Conservation (phyloP, 768 basidiomycete species). For the Tulasnella sp. region DNA sequence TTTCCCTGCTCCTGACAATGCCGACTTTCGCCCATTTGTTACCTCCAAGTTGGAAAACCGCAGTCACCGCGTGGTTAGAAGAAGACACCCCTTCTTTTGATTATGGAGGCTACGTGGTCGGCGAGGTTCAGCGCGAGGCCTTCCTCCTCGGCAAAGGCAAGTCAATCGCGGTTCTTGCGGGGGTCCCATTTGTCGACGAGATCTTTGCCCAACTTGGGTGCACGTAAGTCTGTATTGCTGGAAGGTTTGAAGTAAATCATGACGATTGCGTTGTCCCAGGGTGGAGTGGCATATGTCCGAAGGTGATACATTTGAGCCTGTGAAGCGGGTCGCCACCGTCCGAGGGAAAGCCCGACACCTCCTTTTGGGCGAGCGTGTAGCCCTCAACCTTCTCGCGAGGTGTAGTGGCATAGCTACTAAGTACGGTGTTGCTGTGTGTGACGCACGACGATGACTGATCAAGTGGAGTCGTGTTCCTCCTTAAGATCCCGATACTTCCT, state of each 20-base stretch:
- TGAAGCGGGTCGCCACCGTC: slow-evolving; percentile 86
- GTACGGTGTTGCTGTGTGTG: slow-evolving; percentile 44
- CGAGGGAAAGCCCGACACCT: slow-evolving; percentile 82
- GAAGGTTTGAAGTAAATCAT: not conserved
- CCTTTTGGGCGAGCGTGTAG: slow-evolving; percentile 87
- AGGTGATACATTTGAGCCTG: slow-evolving; percentile 72
- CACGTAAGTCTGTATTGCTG: slow-evolving; percentile 52
- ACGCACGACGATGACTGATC: not conserved
- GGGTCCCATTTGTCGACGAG: slow-evolving; percentile 92
- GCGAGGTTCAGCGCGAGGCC: slow-evolving; percentile 80
- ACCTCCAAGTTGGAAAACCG: slow-evolving; percentile 86
- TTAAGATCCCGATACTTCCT: slow-evolving; percentile 75
- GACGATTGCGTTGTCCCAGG: slow-evolving; percentile 41
- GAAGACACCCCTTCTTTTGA: slow-evolving; percentile 97
- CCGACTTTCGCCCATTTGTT: slow-evolving; percentile 55
- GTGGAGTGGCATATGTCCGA: slow-evolving; percentile 93
- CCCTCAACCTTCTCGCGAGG: slow-evolving; percentile 86
- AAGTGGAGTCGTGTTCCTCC: not conserved
- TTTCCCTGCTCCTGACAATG: not conserved
- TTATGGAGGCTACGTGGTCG: slow-evolving; percentile 94
- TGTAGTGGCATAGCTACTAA: slow-evolving; percentile 97
- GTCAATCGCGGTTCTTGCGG: slow-evolving; percentile 74
- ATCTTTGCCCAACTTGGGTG: slow-evolving; percentile 86
- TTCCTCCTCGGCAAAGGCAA: slow-evolving; percentile 88
- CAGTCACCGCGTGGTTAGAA: slow-evolving; percentile 75